phyloP scores from a whole-genome alignment of 2,329 filamentous ascomycete genomes.

The Ophiostoma tasmaniense region DNA sequence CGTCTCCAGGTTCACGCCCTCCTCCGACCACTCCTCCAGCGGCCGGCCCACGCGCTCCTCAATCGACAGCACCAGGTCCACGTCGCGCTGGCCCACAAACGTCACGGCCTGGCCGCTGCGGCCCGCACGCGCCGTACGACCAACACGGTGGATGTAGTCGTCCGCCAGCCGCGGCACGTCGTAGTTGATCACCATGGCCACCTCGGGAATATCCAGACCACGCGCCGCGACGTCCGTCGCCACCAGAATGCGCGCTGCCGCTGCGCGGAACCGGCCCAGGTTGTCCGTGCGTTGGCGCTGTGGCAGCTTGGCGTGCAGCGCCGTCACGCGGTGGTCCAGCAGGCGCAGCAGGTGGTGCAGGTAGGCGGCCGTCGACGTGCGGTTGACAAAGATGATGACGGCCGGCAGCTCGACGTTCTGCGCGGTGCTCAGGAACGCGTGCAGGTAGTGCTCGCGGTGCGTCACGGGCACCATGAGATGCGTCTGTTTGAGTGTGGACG shows the following conservation, averaged over 20 bases:
- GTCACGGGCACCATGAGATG: slow-evolving; percentile 85
- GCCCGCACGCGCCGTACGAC: slow-evolving; percentile 88
- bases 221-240: slow-evolving; percentile 92
- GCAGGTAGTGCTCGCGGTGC: slow-evolving; percentile 90
- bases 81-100: slow-evolving; percentile 86
- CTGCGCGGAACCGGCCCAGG: slow-evolving; percentile 81
- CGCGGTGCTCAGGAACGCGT: slow-evolving; percentile 75
- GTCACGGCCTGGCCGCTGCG: slow-evolving; percentile 74
- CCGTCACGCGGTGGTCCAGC: slow-evolving; percentile 81
- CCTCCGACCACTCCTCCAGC: slow-evolving; percentile 80
- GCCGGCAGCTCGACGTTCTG: slow-evolving; percentile 65
- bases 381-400: slow-evolving; percentile 96
- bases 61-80: slow-evolving; percentile 82
- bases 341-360: slow-evolving; percentile 81
- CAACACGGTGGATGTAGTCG: slow-evolving; percentile 94
- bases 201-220: slow-evolving; percentile 90
- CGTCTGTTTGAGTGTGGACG: slow-evolving; percentile 69
- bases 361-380: slow-evolving; percentile 78
- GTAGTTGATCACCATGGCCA: slow-evolving; percentile 86
- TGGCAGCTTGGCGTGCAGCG: slow-evolving; percentile 77
- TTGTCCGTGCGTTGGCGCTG: slow-evolving; percentile 82
- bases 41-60: slow-evolving; percentile 71
- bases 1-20: slow-evolving; percentile 89
- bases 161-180: slow-evolving; percentile 93
- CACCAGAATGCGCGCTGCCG: slow-evolving; percentile 79